phyloP scores from a whole-genome alignment of 2,329 filamentous ascomycete genomes.

The Bertia moriformis region DNA sequence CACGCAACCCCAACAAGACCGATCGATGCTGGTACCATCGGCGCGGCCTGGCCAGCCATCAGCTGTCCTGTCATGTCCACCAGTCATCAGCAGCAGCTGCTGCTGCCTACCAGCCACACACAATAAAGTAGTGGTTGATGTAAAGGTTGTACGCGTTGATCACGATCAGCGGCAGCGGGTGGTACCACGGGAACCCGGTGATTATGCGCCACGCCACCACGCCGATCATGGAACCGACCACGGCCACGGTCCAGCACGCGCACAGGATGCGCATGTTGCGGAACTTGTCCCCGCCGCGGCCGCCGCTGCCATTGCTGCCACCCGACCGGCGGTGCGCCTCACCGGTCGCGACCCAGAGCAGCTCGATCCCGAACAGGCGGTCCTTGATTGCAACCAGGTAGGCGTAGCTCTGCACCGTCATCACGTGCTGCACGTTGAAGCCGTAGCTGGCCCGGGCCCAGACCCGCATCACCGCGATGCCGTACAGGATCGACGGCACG shows the following conservation, averaged over 20 bases:
- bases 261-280: slow-evolving; percentile 24
- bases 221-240: slow-evolving; percentile 16
- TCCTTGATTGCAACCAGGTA: slow-evolving; percentile 26
- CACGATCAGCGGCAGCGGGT: slow-evolving; percentile 20
- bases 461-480: slow-evolving; percentile 19
- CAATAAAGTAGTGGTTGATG: slow-evolving; percentile 21
- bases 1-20: no score
- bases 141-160: slow-evolving; percentile 22
- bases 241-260: slow-evolving; percentile 18
- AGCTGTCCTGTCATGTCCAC: no score
- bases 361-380: slow-evolving; percentile 19
- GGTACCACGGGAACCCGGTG: slow-evolving; percentile 20
- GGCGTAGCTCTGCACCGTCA: slow-evolving; percentile 24
- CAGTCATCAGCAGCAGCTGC: no score
- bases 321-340: slow-evolving; percentile 23
- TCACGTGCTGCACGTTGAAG: slow-evolving; percentile 24
- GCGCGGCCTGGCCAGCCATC: no score
- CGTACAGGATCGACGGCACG: slow-evolving; percentile 21
- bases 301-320: no score
- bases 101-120: slow-evolving; percentile 15
- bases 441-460: slow-evolving; percentile 24
- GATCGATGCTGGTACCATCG: no score
- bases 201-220: slow-evolving; percentile 18
- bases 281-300: no score
- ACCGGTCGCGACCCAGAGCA: slow-evolving; percentile 22